These are phyloP conservation scores for Lactifluus subvellereus DNA, from an alignment of 768 basidiomycete species.

Conservation along the genomic window DNA sequence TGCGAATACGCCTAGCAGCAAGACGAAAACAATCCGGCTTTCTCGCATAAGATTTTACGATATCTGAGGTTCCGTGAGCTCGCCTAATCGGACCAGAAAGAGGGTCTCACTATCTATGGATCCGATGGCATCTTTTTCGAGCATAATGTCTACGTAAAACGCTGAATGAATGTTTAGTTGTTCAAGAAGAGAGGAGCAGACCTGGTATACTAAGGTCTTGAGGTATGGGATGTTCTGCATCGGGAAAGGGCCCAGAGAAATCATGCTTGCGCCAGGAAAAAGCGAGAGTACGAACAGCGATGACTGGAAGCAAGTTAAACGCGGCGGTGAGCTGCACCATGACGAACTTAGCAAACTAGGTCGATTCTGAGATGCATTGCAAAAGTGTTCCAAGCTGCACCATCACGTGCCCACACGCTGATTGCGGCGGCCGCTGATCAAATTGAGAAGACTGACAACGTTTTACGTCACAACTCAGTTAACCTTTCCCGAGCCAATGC, in stretches of 20 bases:
- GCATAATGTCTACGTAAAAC: neutral
- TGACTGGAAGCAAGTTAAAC: neutral
- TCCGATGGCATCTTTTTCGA: neutral
- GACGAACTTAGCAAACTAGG: neutral
- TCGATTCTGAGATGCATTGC: no score
- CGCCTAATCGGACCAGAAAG: no score
- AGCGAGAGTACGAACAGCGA: neutral
- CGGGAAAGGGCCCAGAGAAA: neutral
- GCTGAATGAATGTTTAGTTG: neutral
- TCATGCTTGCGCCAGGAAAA: conserved; percentile 1
- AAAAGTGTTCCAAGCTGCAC: neutral
- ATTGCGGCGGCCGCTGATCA: neutral
- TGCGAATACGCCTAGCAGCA: conserved; percentile 18
- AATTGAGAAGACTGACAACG: neutral
- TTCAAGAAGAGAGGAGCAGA: neutral
- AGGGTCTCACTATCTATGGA: neutral
- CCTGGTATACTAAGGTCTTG: neutral
- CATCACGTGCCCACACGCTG: neutral
- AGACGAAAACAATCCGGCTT: conserved; percentile 25
- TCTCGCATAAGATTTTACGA: neutral
- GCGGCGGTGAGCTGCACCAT: neutral
- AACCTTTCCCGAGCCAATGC: no score
- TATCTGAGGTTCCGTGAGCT: neutral
- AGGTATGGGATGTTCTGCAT: neutral
- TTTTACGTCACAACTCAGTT: neutral